phyloP scores from a whole-genome alignment of 352 stramenopile genomes.

The Phytophthora ohioensis region DNA sequence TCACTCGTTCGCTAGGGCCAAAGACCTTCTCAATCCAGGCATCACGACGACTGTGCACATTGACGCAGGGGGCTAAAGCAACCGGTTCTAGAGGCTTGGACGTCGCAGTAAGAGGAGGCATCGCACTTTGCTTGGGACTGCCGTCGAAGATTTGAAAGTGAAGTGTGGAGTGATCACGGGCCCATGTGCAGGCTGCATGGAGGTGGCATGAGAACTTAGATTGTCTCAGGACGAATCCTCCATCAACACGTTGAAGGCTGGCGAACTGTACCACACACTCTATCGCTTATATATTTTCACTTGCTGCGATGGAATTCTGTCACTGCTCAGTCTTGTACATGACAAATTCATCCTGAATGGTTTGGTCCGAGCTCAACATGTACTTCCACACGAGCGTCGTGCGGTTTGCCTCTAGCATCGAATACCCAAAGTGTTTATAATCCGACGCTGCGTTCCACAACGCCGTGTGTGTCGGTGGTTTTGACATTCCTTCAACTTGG shows the following conservation, averaged over 20 bases:
- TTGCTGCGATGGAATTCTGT: conserved; percentile 10
- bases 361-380: conserved; percentile 36
- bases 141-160: conserved; percentile 31
- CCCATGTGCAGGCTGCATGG: conserved; percentile 9
- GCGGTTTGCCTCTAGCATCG: conserved; percentile 45
- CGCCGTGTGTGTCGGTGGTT: conserved; percentile 18
- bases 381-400: conserved; percentile 46
- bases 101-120: conserved; percentile 26
- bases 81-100: conserved; percentile 20
- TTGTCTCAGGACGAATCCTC: conserved; percentile 18
- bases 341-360: conserved; percentile 45
- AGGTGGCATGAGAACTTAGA: conserved; percentile 8
- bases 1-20: not conserved
- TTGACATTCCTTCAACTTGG: conserved; percentile 59
- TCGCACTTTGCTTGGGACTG: conserved; percentile 11
- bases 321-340: conserved; percentile 39
- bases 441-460: conserved; percentile 57
- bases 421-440: conserved; percentile 61
- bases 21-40: conserved; percentile 33
- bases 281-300: not conserved
- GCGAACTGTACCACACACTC: conserved; percentile 7
- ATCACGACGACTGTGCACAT: not conserved
- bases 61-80: conserved; percentile 1
- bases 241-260: conserved; percentile 22
- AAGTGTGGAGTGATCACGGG: conserved; percentile 14